These are phyloP conservation scores for Eutypella sp. DNA, from an alignment of 2,329 filamentous ascomycete genomes.

Conservation along the genomic window DNA sequence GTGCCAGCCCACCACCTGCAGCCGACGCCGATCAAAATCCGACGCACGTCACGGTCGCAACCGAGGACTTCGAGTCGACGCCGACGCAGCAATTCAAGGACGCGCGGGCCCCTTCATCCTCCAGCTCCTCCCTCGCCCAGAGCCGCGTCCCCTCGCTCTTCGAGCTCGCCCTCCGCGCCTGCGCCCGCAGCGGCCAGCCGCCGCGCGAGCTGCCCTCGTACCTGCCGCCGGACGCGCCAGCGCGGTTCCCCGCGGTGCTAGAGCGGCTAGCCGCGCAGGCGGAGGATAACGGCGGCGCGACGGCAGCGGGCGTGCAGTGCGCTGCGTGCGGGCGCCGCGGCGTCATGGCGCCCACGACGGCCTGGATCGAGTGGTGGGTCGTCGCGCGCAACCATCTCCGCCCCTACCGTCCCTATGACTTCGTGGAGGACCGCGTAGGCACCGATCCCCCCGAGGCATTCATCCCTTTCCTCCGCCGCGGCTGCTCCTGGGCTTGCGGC, in stretches of 20 bases:
- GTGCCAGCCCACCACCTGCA: not conserved
- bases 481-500: too few species aligned
- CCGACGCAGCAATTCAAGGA: conserved; percentile 9
- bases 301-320: conserved; percentile 43
- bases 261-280: conserved; percentile 35
- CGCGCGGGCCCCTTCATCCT: conserved; percentile 1
- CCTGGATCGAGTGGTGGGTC: conserved; percentile 62
- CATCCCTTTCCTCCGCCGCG: too few species aligned
- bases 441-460: too few species aligned
- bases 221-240: conserved; percentile 35
- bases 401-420: too few species aligned
- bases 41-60: conserved; percentile 10
- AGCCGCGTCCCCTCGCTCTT: conserved; percentile 44
- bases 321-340: conserved; percentile 43
- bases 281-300: conserved; percentile 28
- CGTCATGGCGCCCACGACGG: conserved; percentile 45
- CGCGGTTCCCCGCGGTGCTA: conserved; percentile 36
- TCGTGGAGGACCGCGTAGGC: too few species aligned
- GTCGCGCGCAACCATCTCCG: too few species aligned
- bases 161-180: conserved; percentile 44
- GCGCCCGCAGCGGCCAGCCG: conserved; percentile 38
- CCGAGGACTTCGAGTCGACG: conserved; percentile 15
- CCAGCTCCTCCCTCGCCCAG: conserved; percentile 6
- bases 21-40: not conserved
- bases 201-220: conserved; percentile 37